Conservation (phyloP, 768 basidiomycete species). For the Strobilomyces echinocephalus region DNA sequence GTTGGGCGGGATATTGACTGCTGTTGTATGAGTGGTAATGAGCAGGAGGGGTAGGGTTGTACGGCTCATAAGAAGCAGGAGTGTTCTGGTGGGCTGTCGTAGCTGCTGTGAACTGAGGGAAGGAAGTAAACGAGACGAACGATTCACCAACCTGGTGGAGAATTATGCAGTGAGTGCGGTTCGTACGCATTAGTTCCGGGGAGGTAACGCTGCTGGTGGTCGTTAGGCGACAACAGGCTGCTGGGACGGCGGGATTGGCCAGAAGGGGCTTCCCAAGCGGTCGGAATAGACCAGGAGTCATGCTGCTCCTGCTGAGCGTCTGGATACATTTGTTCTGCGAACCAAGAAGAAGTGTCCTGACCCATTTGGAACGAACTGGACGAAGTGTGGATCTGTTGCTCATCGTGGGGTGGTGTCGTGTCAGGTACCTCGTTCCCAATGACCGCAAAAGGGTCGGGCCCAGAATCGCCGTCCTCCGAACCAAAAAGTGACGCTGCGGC, state of each 20-base stretch:
- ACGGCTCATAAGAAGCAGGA: constrained; percentile 23
- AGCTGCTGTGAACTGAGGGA: constrained; percentile 11
- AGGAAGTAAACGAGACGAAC: background rate
- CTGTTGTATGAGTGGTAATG: constrained; percentile 14
- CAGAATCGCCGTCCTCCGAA: constrained; percentile 50
- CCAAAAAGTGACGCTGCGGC: constrained; percentile 82
- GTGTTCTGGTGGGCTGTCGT: constrained; percentile 10
- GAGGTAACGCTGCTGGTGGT: constrained; percentile 31
- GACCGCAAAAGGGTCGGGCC: constrained; percentile 59
- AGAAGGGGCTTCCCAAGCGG: constrained; percentile 12
- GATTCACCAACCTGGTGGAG: constrained; percentile 24
- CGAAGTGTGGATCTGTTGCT: constrained; percentile 20
- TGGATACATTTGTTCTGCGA: constrained; percentile 33
- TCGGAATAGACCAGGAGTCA: constrained; percentile 27
- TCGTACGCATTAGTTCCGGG: constrained; percentile 27
- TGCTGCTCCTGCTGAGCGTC: constrained; percentile 21
- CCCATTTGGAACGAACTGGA: constrained; percentile 29
- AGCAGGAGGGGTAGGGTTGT: constrained; percentile 17
- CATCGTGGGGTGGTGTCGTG: constrained; percentile 27
- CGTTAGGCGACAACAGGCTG: constrained; percentile 16
- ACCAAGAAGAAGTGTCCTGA: constrained; percentile 36
- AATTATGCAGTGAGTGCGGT: constrained; percentile 12
- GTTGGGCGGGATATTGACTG: constrained; percentile 15
- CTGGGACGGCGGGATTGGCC: constrained; percentile 13
- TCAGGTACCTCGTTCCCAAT: constrained; percentile 40